These are phyloP conservation scores for Russula emetica DNA, from an alignment of 768 basidiomycete species.

Conservation along the genomic window DNA sequence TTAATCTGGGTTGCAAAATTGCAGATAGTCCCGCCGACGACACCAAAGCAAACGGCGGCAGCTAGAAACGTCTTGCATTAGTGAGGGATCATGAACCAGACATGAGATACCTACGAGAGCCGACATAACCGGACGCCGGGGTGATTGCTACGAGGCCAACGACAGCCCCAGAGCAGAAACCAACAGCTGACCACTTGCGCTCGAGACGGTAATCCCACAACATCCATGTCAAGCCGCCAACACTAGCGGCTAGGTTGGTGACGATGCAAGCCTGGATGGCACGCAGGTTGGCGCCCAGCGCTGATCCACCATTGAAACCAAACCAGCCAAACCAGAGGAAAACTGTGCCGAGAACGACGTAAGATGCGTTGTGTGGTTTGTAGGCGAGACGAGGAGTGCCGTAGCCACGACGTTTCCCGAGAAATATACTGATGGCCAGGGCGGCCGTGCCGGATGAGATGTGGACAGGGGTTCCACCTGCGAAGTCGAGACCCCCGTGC, in stretches of 20 bases:
- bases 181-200: conserved; percentile 88
- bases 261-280: conserved; percentile 87
- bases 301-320: conserved; percentile 91
- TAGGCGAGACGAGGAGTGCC: conserved; percentile 88
- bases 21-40: conserved; percentile 77
- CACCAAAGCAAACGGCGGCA: conserved; percentile 81
- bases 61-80: conserved; percentile 38
- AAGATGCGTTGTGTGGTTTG: conserved; percentile 91
- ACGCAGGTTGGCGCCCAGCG: conserved; percentile 82
- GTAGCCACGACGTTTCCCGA: conserved; percentile 88
- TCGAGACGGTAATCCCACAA: conserved; percentile 92
- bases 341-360: conserved; percentile 89
- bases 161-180: conserved; percentile 94
- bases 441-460: conserved; percentile 92
- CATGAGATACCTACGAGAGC: conserved; percentile 50
- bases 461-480: conserved; percentile 95
- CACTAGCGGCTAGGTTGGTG: conserved; percentile 86
- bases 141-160: conserved; percentile 87
- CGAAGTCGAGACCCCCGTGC: conserved; percentile 85
- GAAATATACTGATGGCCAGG: conserved; percentile 83
- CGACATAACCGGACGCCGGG: conserved; percentile 79
- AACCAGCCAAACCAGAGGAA: conserved; percentile 98
- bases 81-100: background rate
- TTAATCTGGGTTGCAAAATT: conserved; percentile 98
- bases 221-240: conserved; percentile 93